Conservation (phyloP, 2,329 filamentous ascomycete species). For the Sporothrix curviconia region DNA sequence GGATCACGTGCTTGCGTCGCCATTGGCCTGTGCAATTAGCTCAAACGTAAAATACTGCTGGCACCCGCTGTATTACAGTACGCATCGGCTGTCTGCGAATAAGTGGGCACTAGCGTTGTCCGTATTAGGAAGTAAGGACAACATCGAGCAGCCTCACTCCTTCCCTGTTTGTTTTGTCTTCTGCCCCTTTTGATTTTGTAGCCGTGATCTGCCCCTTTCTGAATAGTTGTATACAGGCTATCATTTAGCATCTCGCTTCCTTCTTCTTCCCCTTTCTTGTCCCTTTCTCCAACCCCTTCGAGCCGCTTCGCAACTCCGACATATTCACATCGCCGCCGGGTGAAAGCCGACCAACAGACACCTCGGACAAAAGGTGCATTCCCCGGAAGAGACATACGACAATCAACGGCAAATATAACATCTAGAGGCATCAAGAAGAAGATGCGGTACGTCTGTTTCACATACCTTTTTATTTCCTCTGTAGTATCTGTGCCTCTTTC, state of each 20-base stretch:
- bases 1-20: too few relatives aligned
- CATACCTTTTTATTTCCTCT: not conserved
- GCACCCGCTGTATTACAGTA: too few relatives aligned
- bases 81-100: too few relatives aligned
- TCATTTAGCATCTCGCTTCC: not conserved
- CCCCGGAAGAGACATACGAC: not conserved
- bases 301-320: not conserved
- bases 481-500: not conserved
- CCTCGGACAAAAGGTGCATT: not conserved
- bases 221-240: too few relatives aligned
- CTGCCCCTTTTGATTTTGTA: too few relatives aligned
- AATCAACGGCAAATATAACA: not conserved
- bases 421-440: not conserved
- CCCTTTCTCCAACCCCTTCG: too few relatives aligned
- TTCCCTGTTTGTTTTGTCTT: not conserved
- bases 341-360: not conserved
- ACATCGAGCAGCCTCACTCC: not conserved
- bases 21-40: too few relatives aligned
- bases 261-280: not conserved
- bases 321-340: not conserved
- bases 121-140: slow-evolving; percentile 3
- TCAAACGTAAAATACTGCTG: too few relatives aligned
- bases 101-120: not conserved
- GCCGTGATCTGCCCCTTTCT: too few relatives aligned
- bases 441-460: not conserved